Conservation (phyloP, 192 early-diverging fungal genomes). For the Gaertneriomyces semiglobifer region DNA sequence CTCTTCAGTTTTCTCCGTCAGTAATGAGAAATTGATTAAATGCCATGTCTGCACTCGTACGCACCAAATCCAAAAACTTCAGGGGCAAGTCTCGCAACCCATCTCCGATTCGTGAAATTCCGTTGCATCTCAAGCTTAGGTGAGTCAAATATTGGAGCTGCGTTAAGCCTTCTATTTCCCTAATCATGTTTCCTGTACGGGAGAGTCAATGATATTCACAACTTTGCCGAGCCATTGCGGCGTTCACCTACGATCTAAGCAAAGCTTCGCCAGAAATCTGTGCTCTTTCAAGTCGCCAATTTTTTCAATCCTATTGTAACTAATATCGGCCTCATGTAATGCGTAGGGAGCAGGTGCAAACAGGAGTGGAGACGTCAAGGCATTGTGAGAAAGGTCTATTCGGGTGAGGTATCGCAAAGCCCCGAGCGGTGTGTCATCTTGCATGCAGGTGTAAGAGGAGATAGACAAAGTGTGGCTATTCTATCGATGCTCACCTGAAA, state of each 20-base stretch:
- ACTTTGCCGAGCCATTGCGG: neutral
- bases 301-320: constrained; percentile 45
- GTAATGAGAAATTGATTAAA: neutral
- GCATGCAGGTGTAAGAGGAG: neutral
- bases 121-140: constrained; percentile 44
- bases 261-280: constrained; percentile 41
- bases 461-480: neutral
- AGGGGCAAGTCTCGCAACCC: constrained; percentile 45
- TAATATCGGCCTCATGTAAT: constrained; percentile 52
- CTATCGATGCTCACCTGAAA: constrained; percentile 31
- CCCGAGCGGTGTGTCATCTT: constrained; percentile 37
- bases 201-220: neutral
- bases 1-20: neutral
- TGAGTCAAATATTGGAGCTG: constrained; percentile 45
- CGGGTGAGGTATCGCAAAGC: constrained; percentile 43
- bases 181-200: constrained; percentile 23
- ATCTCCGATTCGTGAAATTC: constrained; percentile 34
- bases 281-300: constrained; percentile 42
- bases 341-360: constrained; percentile 48
- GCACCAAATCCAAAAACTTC: constrained; percentile 50
- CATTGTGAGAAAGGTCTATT: constrained; percentile 53
- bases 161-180: constrained; percentile 28
- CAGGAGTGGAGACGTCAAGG: constrained; percentile 31
- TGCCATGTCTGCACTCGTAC: constrained; percentile 5
- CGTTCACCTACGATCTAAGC: constrained; percentile 41